These are phyloP conservation scores for Backusella mclennaniae DNA, from an alignment of 192 early-diverging fungal genomes.

Conservation along the genomic window DNA sequence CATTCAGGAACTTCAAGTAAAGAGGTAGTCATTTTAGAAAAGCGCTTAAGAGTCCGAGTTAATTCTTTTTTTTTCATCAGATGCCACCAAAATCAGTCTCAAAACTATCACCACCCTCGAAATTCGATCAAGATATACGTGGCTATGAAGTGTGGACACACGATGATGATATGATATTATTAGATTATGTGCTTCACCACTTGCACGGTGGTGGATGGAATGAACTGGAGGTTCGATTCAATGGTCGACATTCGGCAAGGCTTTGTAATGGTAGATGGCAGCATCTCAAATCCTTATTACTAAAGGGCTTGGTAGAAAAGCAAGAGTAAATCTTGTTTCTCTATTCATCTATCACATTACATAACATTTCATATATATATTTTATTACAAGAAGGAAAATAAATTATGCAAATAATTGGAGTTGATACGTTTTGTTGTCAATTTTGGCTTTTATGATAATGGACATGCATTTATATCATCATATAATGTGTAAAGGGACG, in stretches of 20 bases:
- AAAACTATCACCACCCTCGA: slow-evolving; percentile 16
- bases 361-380: no score
- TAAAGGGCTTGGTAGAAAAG: slow-evolving; percentile 14
- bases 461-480: no score
- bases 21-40: not conserved
- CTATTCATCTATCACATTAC: no score
- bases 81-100: not conserved
- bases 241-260: slow-evolving; percentile 28
- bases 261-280: slow-evolving; percentile 30
- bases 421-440: no score
- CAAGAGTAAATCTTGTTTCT: not conserved
- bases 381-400: no score
- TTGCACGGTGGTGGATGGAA: slow-evolving; percentile 25
- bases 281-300: slow-evolving; percentile 13
- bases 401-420: no score
- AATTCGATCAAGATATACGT: slow-evolving; percentile 22
- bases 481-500: no score
- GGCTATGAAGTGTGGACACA: slow-evolving; percentile 33
- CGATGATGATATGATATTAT: slow-evolving; percentile 28
- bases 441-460: no score
- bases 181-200: slow-evolving; percentile 27
- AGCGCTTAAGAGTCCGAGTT: not conserved
- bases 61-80: not conserved
- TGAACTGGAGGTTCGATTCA: slow-evolving; percentile 21
- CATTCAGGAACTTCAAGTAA: not conserved